A percentile compares a stretch with the other conserved stretches of the same genome.
Evolutionary conservation across 1,284 basidiomycete genomes (phyloP).

Genomic region (Fistulinella cinereoalba): DNA sequence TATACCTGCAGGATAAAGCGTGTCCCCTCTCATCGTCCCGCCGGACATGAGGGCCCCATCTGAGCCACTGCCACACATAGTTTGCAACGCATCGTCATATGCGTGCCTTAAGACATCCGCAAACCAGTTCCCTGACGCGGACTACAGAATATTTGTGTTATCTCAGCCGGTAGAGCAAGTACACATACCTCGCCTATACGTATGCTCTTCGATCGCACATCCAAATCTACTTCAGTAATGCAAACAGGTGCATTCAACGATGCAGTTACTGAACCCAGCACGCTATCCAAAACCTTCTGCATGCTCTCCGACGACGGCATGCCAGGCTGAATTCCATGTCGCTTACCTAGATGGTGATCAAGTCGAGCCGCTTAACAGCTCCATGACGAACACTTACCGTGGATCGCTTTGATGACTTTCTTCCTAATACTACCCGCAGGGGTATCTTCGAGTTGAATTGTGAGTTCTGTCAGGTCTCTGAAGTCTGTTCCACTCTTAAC

Average conservation of each 20-base stretch:
- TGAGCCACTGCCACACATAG: constrained; percentile 60
- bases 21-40: constrained; percentile 87
- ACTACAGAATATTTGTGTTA: constrained; percentile 41
- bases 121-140: constrained; percentile 84
- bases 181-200: constrained; percentile 60
- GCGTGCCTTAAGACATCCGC: constrained; percentile 83
- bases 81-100: constrained; percentile 75
- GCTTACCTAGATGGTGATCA: constrained; percentile 47
- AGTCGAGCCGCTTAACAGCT: not conserved
- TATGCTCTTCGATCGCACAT: constrained; percentile 74
- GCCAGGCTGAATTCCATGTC: constrained; percentile 59
- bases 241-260: constrained; percentile 75
- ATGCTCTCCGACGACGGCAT: constrained; percentile 60
- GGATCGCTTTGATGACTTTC: constrained; percentile 64
- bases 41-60: constrained; percentile 82
- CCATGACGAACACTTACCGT: constrained; percentile 40
- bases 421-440: constrained; percentile 57
- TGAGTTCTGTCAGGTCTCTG: no score
- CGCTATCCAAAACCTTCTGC: constrained; percentile 56
- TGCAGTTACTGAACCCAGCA: constrained; percentile 70
- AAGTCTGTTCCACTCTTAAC: constrained; percentile 93
- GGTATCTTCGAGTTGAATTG: constrained; percentile 61
- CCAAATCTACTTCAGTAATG: constrained; percentile 64
- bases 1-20: constrained; percentile 76
- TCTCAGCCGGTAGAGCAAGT: not conserved